These are phyloP conservation scores for Xenoacremonium recifei DNA, from an alignment of 2,329 filamentous ascomycete genomes.

Conservation along the genomic window DNA sequence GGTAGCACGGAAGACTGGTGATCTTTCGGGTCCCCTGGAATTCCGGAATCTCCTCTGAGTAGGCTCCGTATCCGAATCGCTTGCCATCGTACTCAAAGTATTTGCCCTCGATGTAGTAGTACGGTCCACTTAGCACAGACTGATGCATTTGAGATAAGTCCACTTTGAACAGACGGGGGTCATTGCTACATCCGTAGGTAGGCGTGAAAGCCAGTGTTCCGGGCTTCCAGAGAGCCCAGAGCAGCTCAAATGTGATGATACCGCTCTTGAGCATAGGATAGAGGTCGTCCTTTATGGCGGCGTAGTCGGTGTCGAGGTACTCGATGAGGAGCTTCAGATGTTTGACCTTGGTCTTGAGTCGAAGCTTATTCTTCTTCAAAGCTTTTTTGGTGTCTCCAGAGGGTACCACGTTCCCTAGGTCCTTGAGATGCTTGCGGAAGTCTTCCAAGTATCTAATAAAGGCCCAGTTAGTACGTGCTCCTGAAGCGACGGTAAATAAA, in stretches of 20 bases:
- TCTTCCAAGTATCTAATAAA: slow-evolving; percentile 70
- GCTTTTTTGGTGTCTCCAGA: slow-evolving; percentile 50
- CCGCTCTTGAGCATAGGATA: slow-evolving; percentile 79
- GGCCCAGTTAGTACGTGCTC: slow-evolving; percentile 1
- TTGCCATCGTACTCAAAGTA: slow-evolving; percentile 92
- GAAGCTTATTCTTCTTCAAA: slow-evolving; percentile 60
- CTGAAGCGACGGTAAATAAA: neutral
- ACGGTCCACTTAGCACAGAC: slow-evolving; percentile 69
- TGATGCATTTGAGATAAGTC: slow-evolving; percentile 71
- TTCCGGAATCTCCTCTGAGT: slow-evolving; percentile 65
- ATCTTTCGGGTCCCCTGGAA: slow-evolving; percentile 86
- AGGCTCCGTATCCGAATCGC: slow-evolving; percentile 72
- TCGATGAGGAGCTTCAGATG: slow-evolving; percentile 72
- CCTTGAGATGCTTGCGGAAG: slow-evolving; percentile 62
- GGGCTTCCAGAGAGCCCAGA: slow-evolving; percentile 89
- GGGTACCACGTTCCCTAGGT: slow-evolving; percentile 58
- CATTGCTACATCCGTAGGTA: slow-evolving; percentile 73
- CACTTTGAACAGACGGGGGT: slow-evolving; percentile 80
- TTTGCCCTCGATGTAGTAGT: slow-evolving; percentile 72
- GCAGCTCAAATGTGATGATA: slow-evolving; percentile 82
- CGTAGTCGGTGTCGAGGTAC: slow-evolving; percentile 81
- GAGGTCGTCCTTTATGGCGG: slow-evolving; percentile 71
- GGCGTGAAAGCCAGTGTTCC: slow-evolving; percentile 75
- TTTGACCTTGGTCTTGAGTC: slow-evolving; percentile 55
- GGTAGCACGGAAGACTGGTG: slow-evolving; percentile 72